A percentile compares a stretch with the other conserved stretches of the same genome.
phyloP scores from a whole-genome alignment of 257 asterid species.

The Solanum piurae region DNA sequence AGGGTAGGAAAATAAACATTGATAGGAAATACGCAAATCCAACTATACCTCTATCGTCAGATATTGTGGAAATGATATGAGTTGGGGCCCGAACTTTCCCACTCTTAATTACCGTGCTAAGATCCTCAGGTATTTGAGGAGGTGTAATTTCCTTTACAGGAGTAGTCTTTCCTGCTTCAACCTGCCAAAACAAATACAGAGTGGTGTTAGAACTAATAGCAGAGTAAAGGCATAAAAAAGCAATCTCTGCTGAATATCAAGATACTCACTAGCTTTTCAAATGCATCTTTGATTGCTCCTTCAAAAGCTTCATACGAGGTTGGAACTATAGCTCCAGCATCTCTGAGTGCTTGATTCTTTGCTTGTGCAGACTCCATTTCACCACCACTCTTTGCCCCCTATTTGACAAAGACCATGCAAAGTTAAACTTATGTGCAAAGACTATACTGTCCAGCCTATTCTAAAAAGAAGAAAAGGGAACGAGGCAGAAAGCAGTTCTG shows the following conservation, averaged over 20 bases:
- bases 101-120: slow-evolving; percentile 77
- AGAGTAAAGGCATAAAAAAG: neutral
- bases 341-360: slow-evolving; percentile 87
- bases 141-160: slow-evolving; percentile 83
- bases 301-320: slow-evolving; percentile 96
- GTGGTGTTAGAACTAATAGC: neutral
- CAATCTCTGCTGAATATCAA: neutral
- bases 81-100: slow-evolving; percentile 99
- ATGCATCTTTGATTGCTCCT: slow-evolving; percentile 70
- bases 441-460: neutral
- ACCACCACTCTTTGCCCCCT: slow-evolving; percentile 99
- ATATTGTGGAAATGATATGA: slow-evolving; percentile 92
- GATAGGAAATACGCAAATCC: neutral
- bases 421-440: neutral
- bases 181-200: slow-evolving; percentile 32
- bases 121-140: slow-evolving; percentile 99
- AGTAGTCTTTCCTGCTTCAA: slow-evolving; percentile 55
- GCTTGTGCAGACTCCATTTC: slow-evolving; percentile 99
- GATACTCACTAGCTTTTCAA: slow-evolving; percentile 55
- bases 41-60: slow-evolving; percentile 86
- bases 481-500: neutral
- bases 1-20: neutral
- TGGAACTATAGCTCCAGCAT: slow-evolving; percentile 95
- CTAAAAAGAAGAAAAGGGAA: neutral
- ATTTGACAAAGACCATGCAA: slow-evolving; percentile 6